Base-by-base conservation (phyloP, 768 basidiomycete genomes). In the Rhodosporidiobolus odoratus region DNA sequence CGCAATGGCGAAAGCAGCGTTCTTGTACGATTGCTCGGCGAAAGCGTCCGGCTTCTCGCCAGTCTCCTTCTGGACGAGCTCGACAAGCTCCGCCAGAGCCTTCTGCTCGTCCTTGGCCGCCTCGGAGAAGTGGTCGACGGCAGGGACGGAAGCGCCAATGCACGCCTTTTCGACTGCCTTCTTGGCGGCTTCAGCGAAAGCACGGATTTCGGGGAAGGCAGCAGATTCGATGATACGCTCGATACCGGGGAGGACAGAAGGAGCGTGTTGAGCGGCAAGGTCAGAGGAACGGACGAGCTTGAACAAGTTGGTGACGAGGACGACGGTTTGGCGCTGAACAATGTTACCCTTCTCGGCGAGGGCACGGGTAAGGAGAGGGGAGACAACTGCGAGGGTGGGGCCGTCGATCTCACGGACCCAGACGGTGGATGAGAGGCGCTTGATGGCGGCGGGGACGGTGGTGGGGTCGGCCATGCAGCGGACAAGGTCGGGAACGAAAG, bases 381-480 rank as follows among this genome's bases (percentile, higher is more conserved):
- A 92, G 65, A 98, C 86, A 73, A 98, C 92, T 23, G 95, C 95
- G 38, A 98, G 85, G 17, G 94, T 92, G n/a, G 95, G 94, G 0
- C 92, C 87, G 32, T 89, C 96, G 75, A 98, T 92, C 82, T 98
- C 95, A 62, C 94, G 90, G 68, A 98, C 95, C 75, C 97, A 98
- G 23, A 95, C 97, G 25, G 92, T 92, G 71, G 87, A 91, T 7
- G 94, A 95, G 17, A 98, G 84, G 27, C 91, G 86, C 82, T 98
- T 98, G 85, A 97, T 92, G 76, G 92, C 95, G 38, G 87, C 87
- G 8, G 93, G 86, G 23, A 96, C 93, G 69, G 88, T 71, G 41
- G 78, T 86, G 4, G 95, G 91, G 77, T 91, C 86, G 57, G 89
- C 85, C 94, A 98, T 98, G 81, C 91, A 92, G 80, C 91, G 90